Base-by-base conservation (phyloP, 257 asterid species). In the Solanum virginianum region DNA sequence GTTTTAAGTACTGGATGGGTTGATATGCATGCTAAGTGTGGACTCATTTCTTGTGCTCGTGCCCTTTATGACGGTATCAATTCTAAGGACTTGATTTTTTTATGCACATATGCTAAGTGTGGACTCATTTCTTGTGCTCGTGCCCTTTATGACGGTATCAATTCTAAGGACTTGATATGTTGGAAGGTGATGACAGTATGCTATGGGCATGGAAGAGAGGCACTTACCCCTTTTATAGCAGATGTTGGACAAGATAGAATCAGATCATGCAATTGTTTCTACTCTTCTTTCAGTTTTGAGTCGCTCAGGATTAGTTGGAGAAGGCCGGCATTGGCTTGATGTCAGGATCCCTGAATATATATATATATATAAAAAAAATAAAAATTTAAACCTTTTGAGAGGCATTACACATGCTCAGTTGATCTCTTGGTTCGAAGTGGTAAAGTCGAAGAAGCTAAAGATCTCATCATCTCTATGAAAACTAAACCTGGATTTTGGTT, bases 381-480 rank as follows among this genome's bases (percentile, higher is more conserved):
- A 87, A 36, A 91, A 93, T n/a, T n/a, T 81, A 87, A 89, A 81
- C 95, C 98, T 13, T 86, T 87, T 90, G 97, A 94, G 63, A 95
- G 94, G 85, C 98, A 95, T 87, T 93, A 91, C 82, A 94, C 91
- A 87, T 89, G 93, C 83, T 86, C 93, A 90, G 87, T 95, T 82
- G 98, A 95, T 92, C 92, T 95, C 62, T 91, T 95, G 86, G 94
- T 98, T 55, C 92, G 98, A 62, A 90, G 92, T 7, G 98, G 98
- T 20, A 88, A 75, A 45, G 97, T 94, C 10, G 93, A 92, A 75
- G 96, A 93, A 85, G 98, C 98, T 75, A 65, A 32, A 74, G 80
- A 88, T 56, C 18, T 91, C 87, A 93, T 95, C 56, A 85, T 81
- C 26, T 85, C 88, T 70, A 92, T 92, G 93, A 77, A 84, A 32